Percentiles rank a stretch among this genome's conserved stretches.
phyloP scores from a whole-genome alignment of 2,329 filamentous ascomycete species.

The Beauveria sp. region DNA sequence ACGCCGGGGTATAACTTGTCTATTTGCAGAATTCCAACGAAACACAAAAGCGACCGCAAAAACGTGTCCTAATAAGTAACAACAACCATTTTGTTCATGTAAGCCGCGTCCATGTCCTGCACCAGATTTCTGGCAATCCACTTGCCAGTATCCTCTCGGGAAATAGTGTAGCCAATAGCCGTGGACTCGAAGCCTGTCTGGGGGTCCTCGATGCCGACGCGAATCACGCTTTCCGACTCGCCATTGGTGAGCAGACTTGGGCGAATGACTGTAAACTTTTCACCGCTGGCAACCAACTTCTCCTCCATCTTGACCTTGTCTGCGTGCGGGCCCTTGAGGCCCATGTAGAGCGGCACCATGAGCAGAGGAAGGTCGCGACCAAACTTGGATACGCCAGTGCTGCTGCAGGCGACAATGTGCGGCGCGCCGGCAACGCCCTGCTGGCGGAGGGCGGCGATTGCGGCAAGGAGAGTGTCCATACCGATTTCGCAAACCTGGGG shows the following conservation, averaged over 20 bases:
- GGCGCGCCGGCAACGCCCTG: slow-evolving; percentile 23
- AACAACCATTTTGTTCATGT: slow-evolving; percentile 27
- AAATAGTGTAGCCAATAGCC: slow-evolving; percentile 40
- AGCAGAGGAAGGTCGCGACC: slow-evolving; percentile 35
- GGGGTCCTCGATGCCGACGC: slow-evolving; percentile 34
- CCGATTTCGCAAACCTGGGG: slow-evolving; percentile 40
- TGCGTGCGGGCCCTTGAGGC: slow-evolving; percentile 34
- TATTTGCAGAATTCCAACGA: background rate
- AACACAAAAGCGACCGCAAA: background rate
- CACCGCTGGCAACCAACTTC: slow-evolving; percentile 19
- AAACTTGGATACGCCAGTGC: slow-evolving; percentile 31
- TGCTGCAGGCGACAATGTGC: slow-evolving; percentile 27
- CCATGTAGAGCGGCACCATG: slow-evolving; percentile 35
- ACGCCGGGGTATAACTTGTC: background rate
- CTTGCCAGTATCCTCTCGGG: slow-evolving; percentile 37
- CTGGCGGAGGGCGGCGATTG: slow-evolving; percentile 25
- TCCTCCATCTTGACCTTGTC: slow-evolving; percentile 43
- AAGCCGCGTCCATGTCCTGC: slow-evolving; percentile 17
- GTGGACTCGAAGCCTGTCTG: slow-evolving; percentile 23
- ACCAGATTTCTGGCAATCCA: slow-evolving; percentile 39
- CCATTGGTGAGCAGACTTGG: slow-evolving; percentile 29
- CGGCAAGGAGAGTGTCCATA: slow-evolving; percentile 33
- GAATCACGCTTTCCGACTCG: slow-evolving; percentile 20
- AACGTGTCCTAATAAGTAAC: slow-evolving; percentile 25
- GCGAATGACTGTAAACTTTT: slow-evolving; percentile 29